These are phyloP conservation scores for Naematelia aurantialba DNA, from an alignment of 768 basidiomycete species.

Conservation along the genomic window DNA sequence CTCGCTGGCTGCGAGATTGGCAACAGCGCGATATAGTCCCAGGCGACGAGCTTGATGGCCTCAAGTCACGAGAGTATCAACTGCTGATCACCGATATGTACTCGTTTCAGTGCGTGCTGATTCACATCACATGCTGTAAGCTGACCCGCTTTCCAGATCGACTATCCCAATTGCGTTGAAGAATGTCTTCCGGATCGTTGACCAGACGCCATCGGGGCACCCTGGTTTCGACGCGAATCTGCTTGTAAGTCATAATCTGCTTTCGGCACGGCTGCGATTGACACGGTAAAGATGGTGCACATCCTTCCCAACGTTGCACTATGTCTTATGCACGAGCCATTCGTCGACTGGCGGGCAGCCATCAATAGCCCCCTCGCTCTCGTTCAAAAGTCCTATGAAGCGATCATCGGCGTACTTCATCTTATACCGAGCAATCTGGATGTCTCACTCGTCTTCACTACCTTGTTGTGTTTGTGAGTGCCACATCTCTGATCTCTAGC, in stretches of 20 bases:
- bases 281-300: conserved; percentile 19
- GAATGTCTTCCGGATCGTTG: conserved; percentile 22
- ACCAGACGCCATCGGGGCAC: conserved; percentile 1
- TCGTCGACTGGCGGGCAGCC: conserved; percentile 15
- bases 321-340: conserved; percentile 30
- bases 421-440: conserved; percentile 39
- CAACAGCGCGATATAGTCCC: conserved; percentile 22
- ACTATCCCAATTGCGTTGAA: conserved; percentile 19
- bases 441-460: conserved; percentile 23
- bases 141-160: neutral
- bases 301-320: conserved; percentile 34
- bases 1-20: conserved; percentile 28
- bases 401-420: conserved; percentile 26
- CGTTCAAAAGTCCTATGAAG: conserved; percentile 24
- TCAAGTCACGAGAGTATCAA: conserved; percentile 12
- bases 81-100: conserved; percentile 21
- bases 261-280: neutral
- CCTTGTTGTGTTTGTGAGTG: conserved; percentile 28
- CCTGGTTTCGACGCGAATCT: conserved; percentile 18
- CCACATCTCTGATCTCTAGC: neutral
- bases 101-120: conserved; percentile 25
- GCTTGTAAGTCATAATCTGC: conserved; percentile 3
- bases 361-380: neutral
- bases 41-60: conserved; percentile 21
- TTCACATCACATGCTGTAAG: neutral